A percentile compares a stretch with the other conserved stretches of the same genome.
phyloP scores from a whole-genome alignment of 306 rosid species.

The Pyrus pyrifolia region DNA sequence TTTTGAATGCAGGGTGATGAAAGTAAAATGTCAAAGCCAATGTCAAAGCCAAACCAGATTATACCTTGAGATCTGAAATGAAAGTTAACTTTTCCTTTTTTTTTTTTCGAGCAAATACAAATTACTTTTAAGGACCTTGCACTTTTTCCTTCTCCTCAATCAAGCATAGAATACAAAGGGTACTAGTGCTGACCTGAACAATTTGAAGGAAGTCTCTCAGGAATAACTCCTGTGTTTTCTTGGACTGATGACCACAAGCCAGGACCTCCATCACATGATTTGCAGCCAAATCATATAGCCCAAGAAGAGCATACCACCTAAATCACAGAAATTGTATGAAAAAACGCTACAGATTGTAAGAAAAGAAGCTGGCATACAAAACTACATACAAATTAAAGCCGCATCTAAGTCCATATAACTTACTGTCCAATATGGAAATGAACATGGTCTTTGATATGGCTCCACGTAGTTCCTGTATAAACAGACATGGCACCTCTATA shows the following conservation, averaged over 20 bases:
- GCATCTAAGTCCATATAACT: constrained; percentile 31
- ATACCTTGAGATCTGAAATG: not conserved
- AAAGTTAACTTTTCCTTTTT: not conserved
- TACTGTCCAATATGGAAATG: constrained; percentile 96
- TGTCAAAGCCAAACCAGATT: not conserved
- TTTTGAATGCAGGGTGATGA: not conserved
- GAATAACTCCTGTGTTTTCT: constrained; percentile 75
- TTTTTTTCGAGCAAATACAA: not conserved
- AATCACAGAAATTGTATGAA: constrained; percentile 25
- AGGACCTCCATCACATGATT: constrained; percentile 77
- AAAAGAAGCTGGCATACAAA: not conserved
- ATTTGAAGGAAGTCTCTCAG: constrained; percentile 65
- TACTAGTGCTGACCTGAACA: constrained; percentile 66
- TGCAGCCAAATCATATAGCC: constrained; percentile 74
- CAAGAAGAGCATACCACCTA: constrained; percentile 97
- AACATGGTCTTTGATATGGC: constrained; percentile 83
- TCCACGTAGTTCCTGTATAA: constrained; percentile 79
- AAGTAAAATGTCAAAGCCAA: not conserved
- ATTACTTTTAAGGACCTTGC: not conserved
- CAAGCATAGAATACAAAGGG: not conserved
- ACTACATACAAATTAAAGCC: not conserved
- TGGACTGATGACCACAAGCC: constrained; percentile 91
- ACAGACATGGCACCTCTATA: constrained; percentile 76
- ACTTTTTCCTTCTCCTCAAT: not conserved
- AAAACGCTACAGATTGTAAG: constrained; percentile 14